These are phyloP conservation scores for Plasmodium coatneyi DNA, from an alignment of 169 alveolate species.

Conservation along the genomic window DNA sequence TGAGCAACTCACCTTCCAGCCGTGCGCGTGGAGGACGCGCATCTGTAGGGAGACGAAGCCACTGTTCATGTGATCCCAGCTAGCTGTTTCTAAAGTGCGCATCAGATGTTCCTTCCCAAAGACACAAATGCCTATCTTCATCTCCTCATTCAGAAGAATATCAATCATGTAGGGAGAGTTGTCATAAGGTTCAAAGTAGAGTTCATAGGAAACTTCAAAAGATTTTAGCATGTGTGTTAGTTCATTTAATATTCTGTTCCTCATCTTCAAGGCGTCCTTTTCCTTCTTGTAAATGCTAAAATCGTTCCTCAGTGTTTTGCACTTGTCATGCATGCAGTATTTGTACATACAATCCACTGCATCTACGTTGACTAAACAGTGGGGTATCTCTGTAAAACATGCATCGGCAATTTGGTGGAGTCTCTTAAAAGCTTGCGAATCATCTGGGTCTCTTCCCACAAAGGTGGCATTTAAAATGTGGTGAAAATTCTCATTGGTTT, in stretches of 20 bases:
- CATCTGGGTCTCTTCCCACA: conserved; percentile 35
- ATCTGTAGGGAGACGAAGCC: conserved; percentile 60
- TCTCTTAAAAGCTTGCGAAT: conserved; percentile 53
- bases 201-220: conserved; percentile 25
- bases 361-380: conserved; percentile 2
- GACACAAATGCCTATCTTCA: conserved; percentile 42
- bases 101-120: conserved; percentile 61
- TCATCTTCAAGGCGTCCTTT: conserved; percentile 47
- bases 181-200: conserved; percentile 33
- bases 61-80: conserved; percentile 51
- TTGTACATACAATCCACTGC: conserved; percentile 16
- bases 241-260: conserved; percentile 49
- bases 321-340: conserved; percentile 60
- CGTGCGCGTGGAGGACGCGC: conserved; percentile 36
- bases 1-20: conserved; percentile 20
- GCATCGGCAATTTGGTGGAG: conserved; percentile 66
- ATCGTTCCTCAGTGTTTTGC: conserved; percentile 41
- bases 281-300: conserved; percentile 58
- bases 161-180: conserved; percentile 55
- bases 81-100: conserved; percentile 26
- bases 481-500: neutral
- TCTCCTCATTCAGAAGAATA: conserved; percentile 1
- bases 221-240: neutral
- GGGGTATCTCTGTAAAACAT: conserved; percentile 39
- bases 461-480: conserved; percentile 45